Evolutionary conservation across 306 rosid genomes (phyloP).

Genomic region (Medicago ruthenica): DNA sequence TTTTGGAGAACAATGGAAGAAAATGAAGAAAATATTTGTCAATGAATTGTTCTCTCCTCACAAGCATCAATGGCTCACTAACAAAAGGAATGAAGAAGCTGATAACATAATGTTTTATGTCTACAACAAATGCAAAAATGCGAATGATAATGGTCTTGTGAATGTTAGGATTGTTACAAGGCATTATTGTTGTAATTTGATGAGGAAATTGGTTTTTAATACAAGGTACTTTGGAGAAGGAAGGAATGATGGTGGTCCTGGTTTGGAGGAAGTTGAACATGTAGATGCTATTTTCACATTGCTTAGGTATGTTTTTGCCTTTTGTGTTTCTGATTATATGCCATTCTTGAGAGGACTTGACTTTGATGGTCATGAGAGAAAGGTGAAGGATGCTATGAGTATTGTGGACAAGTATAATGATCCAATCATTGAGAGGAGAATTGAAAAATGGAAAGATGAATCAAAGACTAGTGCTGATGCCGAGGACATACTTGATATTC

Average conservation of each 20-base stretch:
- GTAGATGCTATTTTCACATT: constrained; percentile 33
- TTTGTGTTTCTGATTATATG: constrained; percentile 49
- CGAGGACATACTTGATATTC: constrained; percentile 56
- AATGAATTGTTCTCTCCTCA: constrained; percentile 30
- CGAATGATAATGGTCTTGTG: background rate
- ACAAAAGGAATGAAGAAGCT: constrained; percentile 52
- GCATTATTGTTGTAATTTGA: constrained; percentile 46
- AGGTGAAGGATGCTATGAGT: constrained; percentile 36
- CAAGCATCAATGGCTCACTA: constrained; percentile 35
- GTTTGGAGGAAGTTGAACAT: constrained; percentile 50
- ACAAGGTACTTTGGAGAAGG: constrained; percentile 51
- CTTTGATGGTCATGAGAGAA: constrained; percentile 45
- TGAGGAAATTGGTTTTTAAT: constrained; percentile 42
- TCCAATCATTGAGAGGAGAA: constrained; percentile 44
- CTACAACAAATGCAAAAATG: constrained; percentile 29
- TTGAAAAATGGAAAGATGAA: constrained; percentile 45
- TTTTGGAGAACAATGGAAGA: constrained; percentile 44
- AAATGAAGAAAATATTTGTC: constrained; percentile 43
- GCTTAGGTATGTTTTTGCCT: constrained; percentile 38
- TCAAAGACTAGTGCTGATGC: constrained; percentile 10
- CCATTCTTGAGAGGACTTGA: constrained; percentile 53
- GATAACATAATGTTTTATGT: constrained; percentile 47
- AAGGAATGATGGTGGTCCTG: constrained; percentile 52
- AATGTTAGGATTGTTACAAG: constrained; percentile 35
- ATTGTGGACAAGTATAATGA: constrained; percentile 41